Percentiles rank a stretch among this genome's conserved stretches.
phyloP scores from a whole-genome alignment of 257 asterid genomes.

The Rubia yunnanensis region DNA sequence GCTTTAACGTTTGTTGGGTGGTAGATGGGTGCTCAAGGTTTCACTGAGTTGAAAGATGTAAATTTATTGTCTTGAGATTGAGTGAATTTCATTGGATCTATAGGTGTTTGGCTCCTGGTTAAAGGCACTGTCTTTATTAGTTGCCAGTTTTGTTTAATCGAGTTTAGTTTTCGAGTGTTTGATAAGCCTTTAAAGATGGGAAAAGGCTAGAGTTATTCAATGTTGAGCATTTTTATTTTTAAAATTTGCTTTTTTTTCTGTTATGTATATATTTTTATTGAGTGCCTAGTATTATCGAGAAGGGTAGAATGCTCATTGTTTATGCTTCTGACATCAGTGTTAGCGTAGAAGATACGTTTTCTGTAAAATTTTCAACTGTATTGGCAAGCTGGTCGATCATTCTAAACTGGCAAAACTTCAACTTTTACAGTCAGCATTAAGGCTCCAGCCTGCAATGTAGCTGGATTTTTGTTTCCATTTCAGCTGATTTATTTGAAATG shows the following conservation, averaged over 20 bases:
- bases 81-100: conserved; percentile 1
- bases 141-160: background rate
- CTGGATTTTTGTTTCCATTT: conserved; percentile 47
- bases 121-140: background rate
- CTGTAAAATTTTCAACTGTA: background rate
- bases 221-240: background rate
- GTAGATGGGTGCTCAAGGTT: background rate
- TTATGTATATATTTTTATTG: background rate
- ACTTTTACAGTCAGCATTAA: conserved; percentile 16
- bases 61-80: conserved; percentile 1
- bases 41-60: background rate
- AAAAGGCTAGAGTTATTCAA: background rate
- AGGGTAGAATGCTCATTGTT: background rate
- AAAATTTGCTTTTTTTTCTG: background rate
- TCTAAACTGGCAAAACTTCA: conserved; percentile 10
- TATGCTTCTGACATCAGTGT: background rate
- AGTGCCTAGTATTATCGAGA: background rate
- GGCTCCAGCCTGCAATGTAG: conserved; percentile 43
- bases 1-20: background rate
- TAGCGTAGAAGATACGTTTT: background rate
- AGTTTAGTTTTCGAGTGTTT: background rate
- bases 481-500: conserved; percentile 22
- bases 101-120: background rate
- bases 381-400: background rate
- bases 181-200: background rate